Base-by-base conservation (phyloP, 2,329 filamentous ascomycete species). In the Diplodia sapinea region DNA sequence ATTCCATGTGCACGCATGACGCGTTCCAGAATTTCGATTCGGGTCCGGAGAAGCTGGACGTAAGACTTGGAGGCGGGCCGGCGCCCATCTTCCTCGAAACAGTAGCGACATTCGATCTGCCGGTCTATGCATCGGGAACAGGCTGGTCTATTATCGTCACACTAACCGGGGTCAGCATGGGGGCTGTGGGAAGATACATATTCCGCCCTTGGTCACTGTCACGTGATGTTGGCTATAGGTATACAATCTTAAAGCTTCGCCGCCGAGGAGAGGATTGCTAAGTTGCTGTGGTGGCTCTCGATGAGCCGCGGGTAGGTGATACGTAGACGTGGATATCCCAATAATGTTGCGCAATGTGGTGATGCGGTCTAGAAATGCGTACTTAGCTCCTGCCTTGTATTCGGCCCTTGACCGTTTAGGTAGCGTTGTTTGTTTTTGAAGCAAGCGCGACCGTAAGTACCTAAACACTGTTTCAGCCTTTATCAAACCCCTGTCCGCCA, bases 41-140 rank as follows among this genome's bases (percentile, higher is more conserved):
- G 72, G 26, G 73, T 73, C 6, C 76, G 74, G 36, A 79, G 65
- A 57, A 79, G 72, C 40, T 77, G 72, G 2, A 79, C 77, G 63
- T 79, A 79, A 0, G 76, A 74, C 68, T 77, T 78, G 1, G 77
- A 73, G 0, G 76, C 76, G 0, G 77, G 76, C n/a, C 76, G 73
- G 26, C 78, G 74, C 2, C 75, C 74, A 65, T 79, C 77, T 51
- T 77, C 75, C 9, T 73, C 72, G 1, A 69, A 73, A 1, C 72
- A 74, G 66, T 75, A 79, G 43, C 72, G 71, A 55, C 78, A 80
- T 6, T 70, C 68, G 8, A 77, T 65, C 4, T 70, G 70, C 23
- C 74, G 73, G n/a, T 72, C 73, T 17, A 73, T 54, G 64, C 78
- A 80, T 4, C 75, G 71, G 1, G 74, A 73, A 51, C 78, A 78